Base-by-base conservation (phyloP, 148 eudicot species). In the Rhododendron williamsianum region DNA sequence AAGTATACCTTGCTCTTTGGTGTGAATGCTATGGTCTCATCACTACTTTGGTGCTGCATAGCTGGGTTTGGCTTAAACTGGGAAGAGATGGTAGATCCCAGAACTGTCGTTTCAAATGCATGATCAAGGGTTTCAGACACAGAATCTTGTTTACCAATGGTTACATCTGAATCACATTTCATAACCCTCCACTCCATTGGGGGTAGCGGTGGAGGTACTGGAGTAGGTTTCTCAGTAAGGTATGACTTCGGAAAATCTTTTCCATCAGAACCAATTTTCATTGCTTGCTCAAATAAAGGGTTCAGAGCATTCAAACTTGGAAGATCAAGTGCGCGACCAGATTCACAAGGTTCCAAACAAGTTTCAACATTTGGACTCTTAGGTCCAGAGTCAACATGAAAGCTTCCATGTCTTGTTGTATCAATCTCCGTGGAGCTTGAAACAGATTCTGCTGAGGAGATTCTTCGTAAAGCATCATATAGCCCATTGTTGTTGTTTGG, bases 191-290 rank as follows among this genome's bases (percentile, higher is more conserved):
- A 94, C 78, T 95, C 92, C 79, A 91, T 69, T 79, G 99, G 98
- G n/a, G 99, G 98, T 38, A 94, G 93, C 78, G 99, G 99, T 41
- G 99, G 98, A 54, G 93, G 95, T 60, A 90, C 87, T 78, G 94
- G 89, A 18, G 85, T 78, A 83, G 87, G 69, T 89, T 84, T 84
- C 90, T 85, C 84, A 21, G 83, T 76, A 81, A 85, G 82, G 25
- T 91, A 80, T 71, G 87, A 87, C 69, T 85, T 89, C 8, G 45
- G 48, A 76, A 82, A 52, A 86, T 30, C 84, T 73, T 87, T 91
- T 65, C 73, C 84, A 83, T 83, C 83, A 35, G 80, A 84, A 80
- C 80, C 46, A 36, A 36, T 87, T 82, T 82, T 86, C 84, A 86
- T 69, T 86, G 91, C 93, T 60, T 91, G 83, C 45, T 83, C 88